Percentiles rank a stretch among this genome's conserved stretches.
Conservation (phyloP, 2,329 filamentous ascomycete genomes). For the Calonectria multiphialidica region DNA sequence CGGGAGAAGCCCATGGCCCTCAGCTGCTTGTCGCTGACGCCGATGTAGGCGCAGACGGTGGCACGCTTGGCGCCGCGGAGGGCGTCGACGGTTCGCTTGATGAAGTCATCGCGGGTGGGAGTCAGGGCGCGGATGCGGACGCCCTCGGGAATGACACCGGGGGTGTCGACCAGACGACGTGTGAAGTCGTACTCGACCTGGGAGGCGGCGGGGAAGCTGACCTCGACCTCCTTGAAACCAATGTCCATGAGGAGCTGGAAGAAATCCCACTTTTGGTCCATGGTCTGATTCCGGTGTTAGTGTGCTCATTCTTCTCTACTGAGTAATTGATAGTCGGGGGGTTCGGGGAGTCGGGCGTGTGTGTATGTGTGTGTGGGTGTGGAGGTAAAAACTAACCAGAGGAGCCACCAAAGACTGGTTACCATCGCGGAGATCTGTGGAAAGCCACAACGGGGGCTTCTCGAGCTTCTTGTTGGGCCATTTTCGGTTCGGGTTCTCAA, state of each 20-base stretch:
- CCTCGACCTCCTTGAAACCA: constrained; percentile 98
- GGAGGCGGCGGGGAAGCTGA: constrained; percentile 94
- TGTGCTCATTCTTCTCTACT: constrained; percentile 7
- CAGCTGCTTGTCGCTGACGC: constrained; percentile 96
- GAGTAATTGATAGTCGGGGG: background rate
- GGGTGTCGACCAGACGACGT: constrained; percentile 69
- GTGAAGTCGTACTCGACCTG: constrained; percentile 98
- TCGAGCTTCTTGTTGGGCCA: constrained; percentile 88
- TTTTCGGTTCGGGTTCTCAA: constrained; percentile 70
- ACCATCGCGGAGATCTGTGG: constrained; percentile 86
- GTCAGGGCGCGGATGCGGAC: constrained; percentile 94
- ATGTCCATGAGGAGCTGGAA: constrained; percentile 94
- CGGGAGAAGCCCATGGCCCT: constrained; percentile 90
- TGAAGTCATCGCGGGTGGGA: constrained; percentile 92
- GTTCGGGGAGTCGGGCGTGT: no score
- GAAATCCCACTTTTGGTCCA: constrained; percentile 94
- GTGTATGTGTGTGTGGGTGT: no score
- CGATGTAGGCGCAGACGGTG: constrained; percentile 95
- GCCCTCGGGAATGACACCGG: constrained; percentile 65
- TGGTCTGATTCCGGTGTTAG: constrained; percentile 70
- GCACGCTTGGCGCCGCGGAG: constrained; percentile 92
- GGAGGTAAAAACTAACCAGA: background rate
- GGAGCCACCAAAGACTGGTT: constrained; percentile 77
- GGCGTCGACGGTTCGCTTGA: constrained; percentile 89
- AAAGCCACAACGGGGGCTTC: constrained; percentile 91